Evolutionary conservation across 2,329 filamentous ascomycete genomes (phyloP).

Genomic region (Xenosphaeropsis pyriputrescens): DNA sequence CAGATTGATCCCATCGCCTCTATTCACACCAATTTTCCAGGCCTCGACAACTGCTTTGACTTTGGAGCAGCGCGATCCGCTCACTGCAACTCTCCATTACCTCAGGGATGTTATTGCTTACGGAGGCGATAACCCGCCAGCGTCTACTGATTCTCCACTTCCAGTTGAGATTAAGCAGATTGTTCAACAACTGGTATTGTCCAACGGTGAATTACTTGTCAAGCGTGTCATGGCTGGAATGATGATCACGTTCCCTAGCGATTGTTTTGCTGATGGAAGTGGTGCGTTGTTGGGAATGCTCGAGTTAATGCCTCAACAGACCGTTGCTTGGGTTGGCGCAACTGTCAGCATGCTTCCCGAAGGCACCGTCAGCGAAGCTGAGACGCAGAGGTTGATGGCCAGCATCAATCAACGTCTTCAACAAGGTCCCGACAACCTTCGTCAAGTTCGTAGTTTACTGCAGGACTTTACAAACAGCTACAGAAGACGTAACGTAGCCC

Average conservation of each 20-base stretch:
- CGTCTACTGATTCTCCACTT: conserved; percentile 38
- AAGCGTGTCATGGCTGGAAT: conserved; percentile 90
- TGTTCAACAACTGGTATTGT: conserved; percentile 56
- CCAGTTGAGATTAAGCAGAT: conserved; percentile 57
- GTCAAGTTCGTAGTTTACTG: conserved; percentile 70
- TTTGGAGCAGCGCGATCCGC: conserved; percentile 79
- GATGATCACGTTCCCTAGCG: conserved; percentile 97
- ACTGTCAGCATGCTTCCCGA: conserved; percentile 74
- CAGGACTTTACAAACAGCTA: conserved; percentile 98
- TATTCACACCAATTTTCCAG: conserved; percentile 73
- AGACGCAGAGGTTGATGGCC: conserved; percentile 66
- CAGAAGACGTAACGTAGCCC: conserved; percentile 86
- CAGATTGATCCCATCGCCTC: conserved; percentile 62
- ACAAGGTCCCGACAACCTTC: conserved; percentile 42
- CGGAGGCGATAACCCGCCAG: conserved; percentile 60
- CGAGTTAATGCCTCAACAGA: conserved; percentile 68
- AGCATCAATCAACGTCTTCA: conserved; percentile 70
- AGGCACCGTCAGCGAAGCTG: conserved; percentile 65
- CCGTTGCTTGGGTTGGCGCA: conserved; percentile 66
- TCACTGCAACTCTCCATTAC: conserved; percentile 86
- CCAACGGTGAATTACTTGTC: conserved; percentile 63
- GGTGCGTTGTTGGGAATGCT: conserved; percentile 85
- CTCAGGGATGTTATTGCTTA: conserved; percentile 84
- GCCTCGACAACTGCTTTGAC: conserved; percentile 77
- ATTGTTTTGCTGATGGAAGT: conserved; percentile 90